Evolutionary conservation across 2,329 filamentous ascomycete species (phyloP).

Genomic region (Phialemonium atrogriseum): DNA sequence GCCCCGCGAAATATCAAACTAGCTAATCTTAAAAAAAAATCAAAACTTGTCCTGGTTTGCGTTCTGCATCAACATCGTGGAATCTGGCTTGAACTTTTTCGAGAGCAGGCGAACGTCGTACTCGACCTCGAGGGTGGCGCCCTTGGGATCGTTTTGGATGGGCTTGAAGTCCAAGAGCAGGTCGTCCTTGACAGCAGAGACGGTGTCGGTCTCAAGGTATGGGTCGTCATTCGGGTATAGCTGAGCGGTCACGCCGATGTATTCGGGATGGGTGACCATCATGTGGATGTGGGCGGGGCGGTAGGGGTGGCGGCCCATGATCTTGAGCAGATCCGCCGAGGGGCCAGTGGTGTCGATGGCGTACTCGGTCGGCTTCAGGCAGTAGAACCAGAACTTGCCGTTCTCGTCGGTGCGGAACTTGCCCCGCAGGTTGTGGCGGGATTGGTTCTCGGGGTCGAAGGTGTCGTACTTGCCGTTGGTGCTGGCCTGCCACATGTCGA

Average conservation of each 20-base stretch:
- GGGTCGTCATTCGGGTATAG: constrained; percentile 63
- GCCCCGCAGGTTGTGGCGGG: constrained; percentile 57
- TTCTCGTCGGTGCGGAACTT: constrained; percentile 55
- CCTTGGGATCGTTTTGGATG: constrained; percentile 24
- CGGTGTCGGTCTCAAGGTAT: constrained; percentile 46
- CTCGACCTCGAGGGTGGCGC: not conserved
- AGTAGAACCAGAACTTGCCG: constrained; percentile 52
- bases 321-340: constrained; percentile 38
- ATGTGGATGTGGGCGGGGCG: constrained; percentile 55
- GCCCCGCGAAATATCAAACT: too few relatives aligned
- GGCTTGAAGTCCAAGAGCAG: constrained; percentile 22
- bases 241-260: constrained; percentile 41
- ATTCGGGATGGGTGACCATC: constrained; percentile 31
- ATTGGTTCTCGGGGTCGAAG: constrained; percentile 56
- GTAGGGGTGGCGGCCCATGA: constrained; percentile 48
- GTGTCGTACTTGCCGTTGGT: constrained; percentile 63
- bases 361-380: constrained; percentile 43
- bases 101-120: not conserved
- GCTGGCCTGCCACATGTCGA: constrained; percentile 75
- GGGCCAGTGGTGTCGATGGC: constrained; percentile 38
- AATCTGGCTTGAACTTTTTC: not conserved
- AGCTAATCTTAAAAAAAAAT: too few relatives aligned
- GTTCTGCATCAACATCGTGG: constrained; percentile 1
- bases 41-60: not conserved
- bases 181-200: constrained; percentile 47